These are phyloP conservation scores for Sarocladiaceae sp. DNA, from an alignment of 2,329 filamentous ascomycete genomes.

Conservation along the genomic window DNA sequence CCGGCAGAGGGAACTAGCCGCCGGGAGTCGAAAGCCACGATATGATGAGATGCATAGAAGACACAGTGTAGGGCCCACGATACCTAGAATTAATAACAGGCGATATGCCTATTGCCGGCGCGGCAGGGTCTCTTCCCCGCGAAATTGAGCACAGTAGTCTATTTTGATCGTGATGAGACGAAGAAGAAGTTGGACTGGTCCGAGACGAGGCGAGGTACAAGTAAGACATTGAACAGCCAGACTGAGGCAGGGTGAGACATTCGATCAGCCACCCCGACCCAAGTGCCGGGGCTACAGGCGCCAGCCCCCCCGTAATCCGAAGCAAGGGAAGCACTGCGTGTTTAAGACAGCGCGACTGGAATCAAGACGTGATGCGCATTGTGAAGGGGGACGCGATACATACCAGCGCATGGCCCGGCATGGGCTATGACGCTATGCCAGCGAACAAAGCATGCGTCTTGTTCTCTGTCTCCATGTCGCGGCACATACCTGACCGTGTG, in stretches of 20 bases:
- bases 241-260: conserved; percentile 4
- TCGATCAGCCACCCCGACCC: neutral
- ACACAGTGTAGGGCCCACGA: neutral
- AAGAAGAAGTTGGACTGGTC: neutral
- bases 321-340: neutral
- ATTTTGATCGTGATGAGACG: neutral
- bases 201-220: neutral
- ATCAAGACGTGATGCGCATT: neutral
- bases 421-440: neutral
- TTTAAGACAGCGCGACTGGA: conserved; percentile 2
- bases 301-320: neutral
- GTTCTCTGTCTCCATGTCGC: neutral
- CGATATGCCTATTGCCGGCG: too few relatives aligned
- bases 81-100: conserved; percentile 8
- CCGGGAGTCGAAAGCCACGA: neutral
- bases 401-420: conserved; percentile 6
- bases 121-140: too few relatives aligned
- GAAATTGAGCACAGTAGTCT: too few relatives aligned
- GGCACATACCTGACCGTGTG: conserved; percentile 5
- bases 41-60: conserved; percentile 6
- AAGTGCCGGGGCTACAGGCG: neutral
- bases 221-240: neutral
- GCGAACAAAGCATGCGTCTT: neutral
- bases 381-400: neutral
- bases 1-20: too few relatives aligned